Conservation (phyloP, 179 eudicot species). For the Silene coronaria region DNA sequence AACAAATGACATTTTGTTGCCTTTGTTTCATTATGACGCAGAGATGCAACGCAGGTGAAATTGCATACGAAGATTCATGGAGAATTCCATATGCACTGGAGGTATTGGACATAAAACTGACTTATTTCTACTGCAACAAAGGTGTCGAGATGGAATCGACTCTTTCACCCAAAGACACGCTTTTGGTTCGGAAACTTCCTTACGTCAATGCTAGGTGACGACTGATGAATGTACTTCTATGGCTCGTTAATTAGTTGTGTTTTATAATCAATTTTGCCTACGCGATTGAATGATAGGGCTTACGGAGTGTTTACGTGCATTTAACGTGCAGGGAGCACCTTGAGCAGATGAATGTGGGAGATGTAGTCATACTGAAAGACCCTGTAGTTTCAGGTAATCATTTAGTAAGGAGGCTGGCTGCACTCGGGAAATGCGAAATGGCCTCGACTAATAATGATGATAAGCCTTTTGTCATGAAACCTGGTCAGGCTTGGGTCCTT, state of each 20-base stretch:
- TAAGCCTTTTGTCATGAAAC: slow-evolving; percentile 22
- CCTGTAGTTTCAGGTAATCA: slow-evolving; percentile 15
- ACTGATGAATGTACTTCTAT: too few species aligned
- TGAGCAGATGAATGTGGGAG: slow-evolving; percentile 21
- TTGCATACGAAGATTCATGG: background rate
- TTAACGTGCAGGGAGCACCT: background rate
- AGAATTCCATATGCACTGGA: background rate
- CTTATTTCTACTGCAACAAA: slow-evolving; percentile 8
- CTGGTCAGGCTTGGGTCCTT: slow-evolving; percentile 28
- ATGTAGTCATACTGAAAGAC: slow-evolving; percentile 20
- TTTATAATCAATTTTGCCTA: too few species aligned
- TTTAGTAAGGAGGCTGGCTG: slow-evolving; percentile 29
- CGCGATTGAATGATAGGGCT: too few species aligned
- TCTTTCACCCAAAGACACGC: slow-evolving; percentile 20
- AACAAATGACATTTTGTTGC: background rate
- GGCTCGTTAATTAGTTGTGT: too few species aligned
- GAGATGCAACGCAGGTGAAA: slow-evolving; percentile 5
- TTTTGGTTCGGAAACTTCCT: slow-evolving; percentile 23
- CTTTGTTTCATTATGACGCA: slow-evolving; percentile 15
- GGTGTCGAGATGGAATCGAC: slow-evolving; percentile 26
- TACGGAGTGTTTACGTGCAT: background rate
- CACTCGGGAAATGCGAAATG: slow-evolving; percentile 16
- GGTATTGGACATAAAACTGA: slow-evolving; percentile 8
- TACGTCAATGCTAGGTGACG: slow-evolving; percentile 9
- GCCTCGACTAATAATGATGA: slow-evolving; percentile 22